phyloP scores from a whole-genome alignment of 1,284 basidiomycete genomes.

The Microbotryum violaceum region DNA sequence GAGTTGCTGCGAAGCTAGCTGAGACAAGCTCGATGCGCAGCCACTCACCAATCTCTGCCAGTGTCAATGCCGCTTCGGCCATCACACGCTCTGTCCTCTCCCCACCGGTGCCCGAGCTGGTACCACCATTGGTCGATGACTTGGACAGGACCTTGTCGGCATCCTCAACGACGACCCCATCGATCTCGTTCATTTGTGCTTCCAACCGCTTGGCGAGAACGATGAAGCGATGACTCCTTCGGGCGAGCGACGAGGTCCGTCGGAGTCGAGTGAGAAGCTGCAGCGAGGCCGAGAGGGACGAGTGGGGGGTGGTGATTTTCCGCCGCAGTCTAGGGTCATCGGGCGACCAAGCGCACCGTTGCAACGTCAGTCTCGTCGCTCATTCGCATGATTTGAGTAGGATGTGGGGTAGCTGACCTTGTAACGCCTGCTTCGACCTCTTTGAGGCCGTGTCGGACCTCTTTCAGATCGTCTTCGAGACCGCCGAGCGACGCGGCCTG shows the following conservation, averaged over 20 bases:
- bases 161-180: slow-evolving; percentile 8
- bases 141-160: background rate
- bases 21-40: background rate
- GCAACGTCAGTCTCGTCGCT: background rate
- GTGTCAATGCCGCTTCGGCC: slow-evolving; percentile 79
- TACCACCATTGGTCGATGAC: background rate
- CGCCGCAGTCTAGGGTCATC: slow-evolving; percentile 55
- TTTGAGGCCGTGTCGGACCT: slow-evolving; percentile 38
- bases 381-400: background rate
- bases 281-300: slow-evolving; percentile 61
- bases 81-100: slow-evolving; percentile 69
- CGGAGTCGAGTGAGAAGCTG: slow-evolving; percentile 65
- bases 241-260: slow-evolving; percentile 69
- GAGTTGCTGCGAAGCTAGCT: background rate
- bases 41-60: slow-evolving; percentile 72
- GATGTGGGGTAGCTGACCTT: slow-evolving; percentile 25
- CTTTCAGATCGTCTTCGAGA: slow-evolving; percentile 53
- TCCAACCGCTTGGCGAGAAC: slow-evolving; percentile 70
- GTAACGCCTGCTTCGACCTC: slow-evolving; percentile 34
- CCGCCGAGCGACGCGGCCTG: slow-evolving; percentile 56
- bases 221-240: slow-evolving; percentile 72
- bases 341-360: background rate
- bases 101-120: slow-evolving; percentile 41
- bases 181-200: slow-evolving; percentile 43
- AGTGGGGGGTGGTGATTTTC: slow-evolving; percentile 76